A percentile compares a stretch with the other conserved stretches of the same genome.
Evolutionary conservation across 2,329 filamentous ascomycete genomes (phyloP).

Genomic region (Penicillium sp.): DNA sequence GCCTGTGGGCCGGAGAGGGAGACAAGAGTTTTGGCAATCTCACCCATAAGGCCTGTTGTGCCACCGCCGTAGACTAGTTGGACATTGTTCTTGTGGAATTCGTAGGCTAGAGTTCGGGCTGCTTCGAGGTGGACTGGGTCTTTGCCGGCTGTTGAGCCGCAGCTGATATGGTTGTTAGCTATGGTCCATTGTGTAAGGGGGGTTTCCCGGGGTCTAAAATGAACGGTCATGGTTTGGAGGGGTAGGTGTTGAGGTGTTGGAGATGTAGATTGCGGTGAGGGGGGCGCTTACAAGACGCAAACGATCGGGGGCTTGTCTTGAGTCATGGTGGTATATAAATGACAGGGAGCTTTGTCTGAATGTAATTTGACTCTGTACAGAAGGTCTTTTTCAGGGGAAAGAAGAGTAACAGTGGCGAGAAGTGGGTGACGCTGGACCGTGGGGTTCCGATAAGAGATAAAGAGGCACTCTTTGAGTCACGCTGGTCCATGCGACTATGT

Average conservation of each 20-base stretch:
- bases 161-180: conserved; percentile 51
- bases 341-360: neutral
- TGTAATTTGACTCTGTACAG: neutral
- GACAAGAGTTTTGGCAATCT: conserved; percentile 82
- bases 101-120: conserved; percentile 69
- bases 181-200: neutral
- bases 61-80: conserved; percentile 91
- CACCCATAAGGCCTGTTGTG: conserved; percentile 93
- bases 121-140: conserved; percentile 73
- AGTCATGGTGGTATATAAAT: conserved; percentile 12
- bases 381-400: neutral
- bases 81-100: conserved; percentile 74
- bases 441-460: neutral
- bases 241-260: neutral
- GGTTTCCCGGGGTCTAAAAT: neutral
- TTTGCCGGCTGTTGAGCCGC: conserved; percentile 74
- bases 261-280: neutral
- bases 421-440: neutral
- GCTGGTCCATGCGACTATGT: neutral
- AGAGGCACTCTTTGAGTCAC: neutral
- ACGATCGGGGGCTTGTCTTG: conserved; percentile 60
- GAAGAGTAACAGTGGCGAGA: neutral
- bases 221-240: neutral
- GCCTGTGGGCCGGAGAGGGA: conserved; percentile 73
- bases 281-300: conserved; percentile 72